These are phyloP conservation scores for Coffea canephora DNA, from an alignment of 257 asterid species.

Conservation along the genomic window DNA sequence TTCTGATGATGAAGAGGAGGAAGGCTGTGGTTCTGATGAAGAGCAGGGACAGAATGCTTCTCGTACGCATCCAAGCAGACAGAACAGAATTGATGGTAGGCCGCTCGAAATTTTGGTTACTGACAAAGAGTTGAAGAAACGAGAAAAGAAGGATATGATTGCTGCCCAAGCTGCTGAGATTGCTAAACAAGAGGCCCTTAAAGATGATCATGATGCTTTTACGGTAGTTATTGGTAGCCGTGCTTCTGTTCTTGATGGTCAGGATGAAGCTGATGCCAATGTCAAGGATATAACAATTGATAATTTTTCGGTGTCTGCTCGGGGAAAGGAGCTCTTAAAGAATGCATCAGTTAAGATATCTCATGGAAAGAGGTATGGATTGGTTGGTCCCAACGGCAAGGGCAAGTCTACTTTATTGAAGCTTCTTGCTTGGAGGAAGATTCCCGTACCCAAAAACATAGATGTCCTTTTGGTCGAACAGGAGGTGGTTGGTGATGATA, in stretches of 20 bases:
- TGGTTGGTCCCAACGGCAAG: conserved; percentile 34
- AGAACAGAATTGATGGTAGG: conserved; percentile 9
- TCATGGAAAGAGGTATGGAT: conserved; percentile 32
- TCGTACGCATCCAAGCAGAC: conserved; percentile 8
- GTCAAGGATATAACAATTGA: conserved; percentile 16
- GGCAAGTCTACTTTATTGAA: conserved; percentile 28
- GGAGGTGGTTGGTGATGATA: conserved; percentile 29
- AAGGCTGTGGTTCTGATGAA: not conserved
- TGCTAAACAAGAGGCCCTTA: conserved; percentile 26
- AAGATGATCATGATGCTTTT: conserved; percentile 31
- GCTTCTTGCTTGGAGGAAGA: conserved; percentile 27
- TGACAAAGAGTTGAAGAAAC: conserved; percentile 25
- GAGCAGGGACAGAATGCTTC: conserved; percentile 1
- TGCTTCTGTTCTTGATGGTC: conserved; percentile 25
- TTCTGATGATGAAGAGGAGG: conserved; percentile 25
- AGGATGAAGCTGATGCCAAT: conserved; percentile 26
- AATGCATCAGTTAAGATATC: conserved; percentile 29
- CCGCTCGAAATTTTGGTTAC: conserved; percentile 17
- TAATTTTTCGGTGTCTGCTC: conserved; percentile 24
- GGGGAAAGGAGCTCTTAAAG: conserved; percentile 32
- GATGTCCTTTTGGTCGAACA: conserved; percentile 24
- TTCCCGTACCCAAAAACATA: conserved; percentile 24
- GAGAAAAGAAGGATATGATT: conserved; percentile 25
- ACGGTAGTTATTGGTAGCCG: conserved; percentile 23
- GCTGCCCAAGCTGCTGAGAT: conserved; percentile 20